Evolutionary conservation across 2,329 filamentous ascomycete genomes (phyloP).

Genomic region (Kalaharituber pfeilii): DNA sequence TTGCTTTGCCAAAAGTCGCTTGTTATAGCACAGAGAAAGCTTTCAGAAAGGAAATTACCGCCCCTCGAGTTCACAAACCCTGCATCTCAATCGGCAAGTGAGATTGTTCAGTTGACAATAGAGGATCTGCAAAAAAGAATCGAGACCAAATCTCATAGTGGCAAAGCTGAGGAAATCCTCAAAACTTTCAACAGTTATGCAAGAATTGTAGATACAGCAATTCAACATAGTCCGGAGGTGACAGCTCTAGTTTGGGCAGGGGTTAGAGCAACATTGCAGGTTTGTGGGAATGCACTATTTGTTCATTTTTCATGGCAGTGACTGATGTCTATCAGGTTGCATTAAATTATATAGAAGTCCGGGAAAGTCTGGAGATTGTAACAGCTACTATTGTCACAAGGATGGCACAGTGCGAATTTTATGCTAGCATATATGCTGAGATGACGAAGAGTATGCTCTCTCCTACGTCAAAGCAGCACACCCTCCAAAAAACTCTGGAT

Average conservation of each 20-base stretch:
- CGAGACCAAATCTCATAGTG: neutral
- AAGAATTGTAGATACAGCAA: constrained; percentile 3
- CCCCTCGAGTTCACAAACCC: neutral
- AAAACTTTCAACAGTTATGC: constrained; percentile 4
- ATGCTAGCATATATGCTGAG: neutral
- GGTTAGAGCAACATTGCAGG: constrained; percentile 8
- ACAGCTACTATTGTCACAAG: neutral
- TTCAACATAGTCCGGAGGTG: constrained; percentile 6
- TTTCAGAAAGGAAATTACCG: neutral
- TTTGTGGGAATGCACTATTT: neutral
- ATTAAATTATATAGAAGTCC: constrained; percentile 6
- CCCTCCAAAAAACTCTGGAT: neutral
- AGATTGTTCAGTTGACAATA: neutral
- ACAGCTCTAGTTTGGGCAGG: constrained; percentile 6
- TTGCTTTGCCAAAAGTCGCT: neutral
- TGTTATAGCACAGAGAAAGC: neutral
- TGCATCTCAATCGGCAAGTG: neutral
- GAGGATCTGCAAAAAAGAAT: neutral
- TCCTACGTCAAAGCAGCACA: neutral
- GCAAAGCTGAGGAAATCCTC: constrained; percentile 1
- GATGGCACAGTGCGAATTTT: neutral
- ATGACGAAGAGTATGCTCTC: neutral
- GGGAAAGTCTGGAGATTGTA: neutral
- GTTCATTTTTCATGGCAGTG: neutral
- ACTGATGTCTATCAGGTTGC: neutral